Evolutionary conservation across 208 protist genomes (phyloP).

Genomic region (Crithidia sp.): DNA sequence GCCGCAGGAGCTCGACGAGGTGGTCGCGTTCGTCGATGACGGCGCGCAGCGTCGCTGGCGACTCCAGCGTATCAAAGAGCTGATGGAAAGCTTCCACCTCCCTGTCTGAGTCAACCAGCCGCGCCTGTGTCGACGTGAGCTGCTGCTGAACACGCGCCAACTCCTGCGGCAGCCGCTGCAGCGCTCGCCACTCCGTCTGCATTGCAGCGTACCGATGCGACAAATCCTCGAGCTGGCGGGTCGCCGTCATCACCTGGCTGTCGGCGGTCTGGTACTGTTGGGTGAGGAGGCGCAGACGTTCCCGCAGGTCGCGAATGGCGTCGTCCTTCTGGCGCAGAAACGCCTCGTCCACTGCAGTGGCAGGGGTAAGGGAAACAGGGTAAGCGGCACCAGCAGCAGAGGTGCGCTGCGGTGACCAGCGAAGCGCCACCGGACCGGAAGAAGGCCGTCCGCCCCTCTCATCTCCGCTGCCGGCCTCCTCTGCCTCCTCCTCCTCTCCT

Average conservation of each 20-base stretch:
- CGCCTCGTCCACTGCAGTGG: constrained; percentile 17
- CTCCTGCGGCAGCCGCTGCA: constrained; percentile 52
- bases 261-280: constrained; percentile 35
- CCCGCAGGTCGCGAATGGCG: constrained; percentile 20
- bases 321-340: constrained; percentile 27
- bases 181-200: constrained; percentile 42
- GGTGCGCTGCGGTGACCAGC: not conserved
- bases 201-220: constrained; percentile 32
- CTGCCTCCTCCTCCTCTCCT: not conserved
- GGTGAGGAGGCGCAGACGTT: constrained; percentile 28
- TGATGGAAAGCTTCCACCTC: constrained; percentile 44
- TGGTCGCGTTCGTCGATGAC: constrained; percentile 55
- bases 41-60: constrained; percentile 39
- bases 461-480: not conserved
- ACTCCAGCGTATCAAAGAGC: constrained; percentile 30
- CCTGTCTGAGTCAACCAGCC: constrained; percentile 35
- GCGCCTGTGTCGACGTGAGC: constrained; percentile 37
- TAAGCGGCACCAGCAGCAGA: constrained; percentile 1
- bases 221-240: constrained; percentile 36
- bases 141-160: constrained; percentile 43
- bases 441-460: not conserved
- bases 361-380: no score
- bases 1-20: constrained; percentile 55
- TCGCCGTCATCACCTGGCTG: constrained; percentile 19
- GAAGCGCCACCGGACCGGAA: not conserved